Base-by-base conservation (phyloP, 768 basidiomycete genomes). In the Sporobolomyces phaffii region DNA sequence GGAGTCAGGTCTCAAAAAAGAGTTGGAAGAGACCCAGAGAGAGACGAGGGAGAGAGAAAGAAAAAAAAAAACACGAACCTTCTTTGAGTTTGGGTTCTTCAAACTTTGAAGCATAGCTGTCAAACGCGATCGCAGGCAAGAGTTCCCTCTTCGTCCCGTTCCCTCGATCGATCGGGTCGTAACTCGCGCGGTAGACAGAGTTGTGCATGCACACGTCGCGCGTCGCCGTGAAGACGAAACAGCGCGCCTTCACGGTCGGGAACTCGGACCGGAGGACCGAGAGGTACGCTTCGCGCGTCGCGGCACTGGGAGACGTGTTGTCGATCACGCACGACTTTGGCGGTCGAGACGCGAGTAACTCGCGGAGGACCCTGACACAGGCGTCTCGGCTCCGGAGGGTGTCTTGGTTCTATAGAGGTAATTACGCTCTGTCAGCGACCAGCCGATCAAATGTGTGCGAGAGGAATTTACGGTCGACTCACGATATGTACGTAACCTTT, bases 181-280 rank as follows among this genome's bases (percentile, higher is more conserved):
- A 43, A 26, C 38, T 9, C 48, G 70, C 70, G 17, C 70, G 47
- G 26, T 71, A 96, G 11, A 92, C 78, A 73, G 93, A 93, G 76
- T 97, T 96, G 77, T 97, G 94, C 86, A 86, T 89, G 3, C 90
- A 90, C 10, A 94, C 81, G 50, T 91, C 88, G n/a, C 84, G 72
- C 13, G 87, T 83, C 48, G 86, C 88, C 13, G 84, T 80, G 73
- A 96, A 94, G 31, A 83, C 70, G 75, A 93, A 84, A 74, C 89
- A 89, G 60, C 89, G 88, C 53, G 40, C 49, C 28, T 60, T 41
- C 26, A 47, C 64, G 31, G 51, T 40, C 14, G 43, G 57, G 52
- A 48, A 60, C 18, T 48, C 45, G n/a, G 51, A 3, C 22, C 62
- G 53, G n/a, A 69, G 31, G 17, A 90, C 65, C 56, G 85, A 82